Base-by-base conservation (phyloP, 2,329 filamentous ascomycete genomes). In the Daldinia sp. region DNA sequence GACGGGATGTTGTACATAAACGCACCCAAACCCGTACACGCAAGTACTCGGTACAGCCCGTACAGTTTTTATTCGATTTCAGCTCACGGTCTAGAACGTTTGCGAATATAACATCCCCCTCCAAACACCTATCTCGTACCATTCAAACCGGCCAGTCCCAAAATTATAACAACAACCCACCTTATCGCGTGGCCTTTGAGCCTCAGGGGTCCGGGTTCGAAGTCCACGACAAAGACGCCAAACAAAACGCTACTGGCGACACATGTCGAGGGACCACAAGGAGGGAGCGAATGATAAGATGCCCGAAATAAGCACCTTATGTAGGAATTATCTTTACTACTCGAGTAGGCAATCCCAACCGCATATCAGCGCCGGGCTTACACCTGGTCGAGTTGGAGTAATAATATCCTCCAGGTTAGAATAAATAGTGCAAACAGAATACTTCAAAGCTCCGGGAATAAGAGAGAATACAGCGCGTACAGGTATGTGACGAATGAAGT, bases 1-100 rank as follows among this genome's bases (percentile, higher is more conserved):
- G 37, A 51, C 48, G 37, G 23, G 41, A 61, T 63, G 58, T 61
- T 51, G 57, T 58, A 64, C 58, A 61, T 37, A 37, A 23, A 17
- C 21, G 25, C 15, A 8, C 8, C 23, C 23, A 17, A 4, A 29
- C 35, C 34, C n/a, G n/a, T n/a, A n/a, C n/a, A n/a, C n/a, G n/a
- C 5, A 13, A 13, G 39, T 43, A 43, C 39, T 21, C 15, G 7
- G 35, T 19, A 39, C 30, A 32, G 30, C 29, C 32, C 2, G 1
- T 35, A 35, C 32, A 35, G 32, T 35, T 35, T 35, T 2, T 3
- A 35, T 35, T 35, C 9, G 3, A 0, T 11, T 11, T 9, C 15
- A 19, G 35, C 15, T n/a, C 15, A 39, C 35, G 15, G 35, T 19
- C 35, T 39, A 37, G 30, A 34, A 34, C 13, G 13, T n/a, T n/a